A percentile compares a stretch with the other conserved stretches of the same genome.
These are phyloP conservation scores for Ogataea paraovalis DNA, from an alignment of 805 yeast genomes.

Conservation along the genomic window DNA sequence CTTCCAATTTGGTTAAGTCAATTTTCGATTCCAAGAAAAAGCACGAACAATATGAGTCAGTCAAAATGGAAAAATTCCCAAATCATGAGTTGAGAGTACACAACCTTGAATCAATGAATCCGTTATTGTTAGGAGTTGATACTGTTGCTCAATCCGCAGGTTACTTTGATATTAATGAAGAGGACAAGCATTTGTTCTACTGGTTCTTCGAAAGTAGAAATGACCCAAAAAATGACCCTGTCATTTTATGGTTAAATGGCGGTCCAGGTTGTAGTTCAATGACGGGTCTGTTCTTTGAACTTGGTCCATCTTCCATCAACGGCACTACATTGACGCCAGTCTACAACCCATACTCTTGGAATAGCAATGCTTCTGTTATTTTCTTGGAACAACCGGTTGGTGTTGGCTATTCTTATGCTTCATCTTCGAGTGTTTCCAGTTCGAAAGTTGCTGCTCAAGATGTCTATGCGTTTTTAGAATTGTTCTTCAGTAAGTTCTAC, in stretches of 20 bases:
- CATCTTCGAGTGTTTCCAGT: slow-evolving; percentile 49
- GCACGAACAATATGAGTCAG: slow-evolving; percentile 4
- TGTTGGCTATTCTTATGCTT: slow-evolving; percentile 66
- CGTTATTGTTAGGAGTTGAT: slow-evolving; percentile 73
- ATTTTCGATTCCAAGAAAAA: background rate
- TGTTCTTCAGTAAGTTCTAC: slow-evolving; percentile 73
- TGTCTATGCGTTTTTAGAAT: slow-evolving; percentile 71
- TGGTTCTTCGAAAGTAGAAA: slow-evolving; percentile 87
- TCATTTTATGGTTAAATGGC: slow-evolving; percentile 87
- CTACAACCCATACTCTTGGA: slow-evolving; percentile 79
- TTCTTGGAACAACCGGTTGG: slow-evolving; percentile 88
- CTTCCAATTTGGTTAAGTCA: background rate
- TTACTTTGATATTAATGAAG: slow-evolving; percentile 61
- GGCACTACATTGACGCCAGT: slow-evolving; percentile 57
- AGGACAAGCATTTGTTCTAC: slow-evolving; percentile 77
- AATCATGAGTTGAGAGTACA: slow-evolving; percentile 25
- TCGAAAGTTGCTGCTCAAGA: slow-evolving; percentile 84
- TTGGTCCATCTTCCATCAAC: slow-evolving; percentile 71
- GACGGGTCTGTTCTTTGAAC: slow-evolving; percentile 82
- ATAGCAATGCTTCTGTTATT: slow-evolving; percentile 76
- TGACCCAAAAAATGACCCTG: slow-evolving; percentile 82
- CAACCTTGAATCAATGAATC: slow-evolving; percentile 32
- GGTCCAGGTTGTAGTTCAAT: slow-evolving; percentile 94
- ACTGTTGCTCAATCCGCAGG: slow-evolving; percentile 80
- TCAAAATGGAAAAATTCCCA: slow-evolving; percentile 13